Percentiles rank a stretch among this genome's conserved stretches.
Conservation (phyloP, 441 rosid genomes). For the Manihot esculenta region DNA sequence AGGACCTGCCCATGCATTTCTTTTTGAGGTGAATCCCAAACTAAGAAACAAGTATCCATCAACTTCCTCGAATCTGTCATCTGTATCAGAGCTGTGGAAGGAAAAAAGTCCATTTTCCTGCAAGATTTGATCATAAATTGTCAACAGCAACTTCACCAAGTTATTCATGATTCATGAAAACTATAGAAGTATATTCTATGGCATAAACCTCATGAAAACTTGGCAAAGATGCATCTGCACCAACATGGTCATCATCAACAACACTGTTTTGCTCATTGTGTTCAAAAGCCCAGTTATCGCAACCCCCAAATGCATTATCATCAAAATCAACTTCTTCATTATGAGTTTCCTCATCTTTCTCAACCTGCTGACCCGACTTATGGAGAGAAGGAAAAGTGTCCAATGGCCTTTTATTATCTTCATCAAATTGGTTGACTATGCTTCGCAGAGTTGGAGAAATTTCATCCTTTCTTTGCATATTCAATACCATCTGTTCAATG, state of each 20-base stretch:
- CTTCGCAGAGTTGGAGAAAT: slow-evolving; percentile 70
- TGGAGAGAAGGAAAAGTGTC: slow-evolving; percentile 50
- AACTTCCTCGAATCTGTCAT: slow-evolving; percentile 53
- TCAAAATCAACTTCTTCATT: slow-evolving; percentile 43
- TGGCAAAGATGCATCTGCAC: slow-evolving; percentile 45
- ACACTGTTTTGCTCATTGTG: slow-evolving; percentile 49
- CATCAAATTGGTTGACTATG: slow-evolving; percentile 69
- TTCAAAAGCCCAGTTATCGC: slow-evolving; percentile 43
- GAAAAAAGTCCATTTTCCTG: slow-evolving; percentile 54
- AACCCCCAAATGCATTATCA: slow-evolving; percentile 53
- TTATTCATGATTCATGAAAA: slow-evolving; percentile 18
- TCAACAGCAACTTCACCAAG: slow-evolving; percentile 10
- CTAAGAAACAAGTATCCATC: slow-evolving; percentile 58
- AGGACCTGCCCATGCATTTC: slow-evolving; percentile 98
- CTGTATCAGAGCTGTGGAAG: slow-evolving; percentile 39
- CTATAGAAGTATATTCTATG: neutral
- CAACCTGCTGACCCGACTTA: slow-evolving; percentile 41
- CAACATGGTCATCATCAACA: slow-evolving; percentile 46
- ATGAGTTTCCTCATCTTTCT: slow-evolving; percentile 36
- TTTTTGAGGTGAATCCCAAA: slow-evolving; percentile 67
- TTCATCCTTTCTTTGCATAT: slow-evolving; percentile 60
- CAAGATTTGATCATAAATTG: slow-evolving; percentile 23
- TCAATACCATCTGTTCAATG: slow-evolving; percentile 61
- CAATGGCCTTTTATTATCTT: slow-evolving; percentile 58
- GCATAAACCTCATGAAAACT: slow-evolving; percentile 57